Base-by-base conservation (phyloP, 139 green algal species). In the Coelastrella sp. region DNA sequence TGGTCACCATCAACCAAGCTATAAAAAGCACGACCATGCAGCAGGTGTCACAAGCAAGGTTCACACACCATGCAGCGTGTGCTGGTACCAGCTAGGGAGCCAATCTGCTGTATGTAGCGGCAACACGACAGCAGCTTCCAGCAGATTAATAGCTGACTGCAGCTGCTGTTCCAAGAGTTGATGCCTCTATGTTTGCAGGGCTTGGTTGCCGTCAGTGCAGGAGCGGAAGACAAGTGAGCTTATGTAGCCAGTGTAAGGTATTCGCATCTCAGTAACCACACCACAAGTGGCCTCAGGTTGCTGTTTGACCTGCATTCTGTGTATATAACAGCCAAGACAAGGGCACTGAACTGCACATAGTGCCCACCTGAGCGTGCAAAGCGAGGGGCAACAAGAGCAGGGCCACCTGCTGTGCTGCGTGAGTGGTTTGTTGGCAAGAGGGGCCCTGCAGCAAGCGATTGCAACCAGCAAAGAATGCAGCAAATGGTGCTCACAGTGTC, bases 41-140 rank as follows among this genome's bases (percentile, higher is more conserved):
- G 49, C 6, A 24, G 20, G 15, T 7, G 24, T 70, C 63, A 17
- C 12, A 14, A 70, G 63, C 6, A 17, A 70, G 63, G 12, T 17
- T 70, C 15, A 68, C 82, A 61, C 15, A 88, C 65, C 83, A 22
- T 88, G 65, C 35, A 66, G 61, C 35, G 66, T 35, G 35, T 79
- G 83, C 4, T 20, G 25, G 63, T 56, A 35, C 24, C 49, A 35
- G 24, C n/a, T 15, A 59, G 81, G 81, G 24, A 87, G 66, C 66
- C 27, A 68, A 8, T 20, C 17, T 7, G 27, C 15, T 22, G 49
- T 58, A 15, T 66, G 27, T 35, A 88, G 83, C 83, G 84, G 72
- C 72, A 83, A 24, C 9, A 89, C 74, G 56, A 82, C 22, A 19
- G 3, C 73, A 24, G 7, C 6, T 78, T 78, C 17, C 19, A 25